Percentiles rank a stretch among this genome's conserved stretches.
phyloP scores from a whole-genome alignment of 805 yeast species.

The Sungouiella thailandica region DNA sequence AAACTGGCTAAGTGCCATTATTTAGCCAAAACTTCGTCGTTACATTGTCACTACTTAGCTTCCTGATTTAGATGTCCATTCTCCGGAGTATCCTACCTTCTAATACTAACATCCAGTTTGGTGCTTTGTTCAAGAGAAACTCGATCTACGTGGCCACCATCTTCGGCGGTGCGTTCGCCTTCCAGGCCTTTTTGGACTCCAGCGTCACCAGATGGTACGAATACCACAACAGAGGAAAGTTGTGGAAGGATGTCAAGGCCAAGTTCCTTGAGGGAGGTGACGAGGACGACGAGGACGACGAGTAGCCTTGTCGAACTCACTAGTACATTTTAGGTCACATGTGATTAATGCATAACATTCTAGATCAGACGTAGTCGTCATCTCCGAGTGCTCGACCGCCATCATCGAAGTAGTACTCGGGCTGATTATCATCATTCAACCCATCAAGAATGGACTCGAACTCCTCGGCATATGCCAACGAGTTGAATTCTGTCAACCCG shows the following conservation, averaged over 20 bases:
- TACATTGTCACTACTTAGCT: neutral
- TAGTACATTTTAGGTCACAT: too few species aligned
- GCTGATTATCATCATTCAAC: conserved; percentile 1
- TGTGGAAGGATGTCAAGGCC: conserved; percentile 76
- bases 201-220: conserved; percentile 69
- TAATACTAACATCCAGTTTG: conserved; percentile 22
- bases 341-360: too few species aligned
- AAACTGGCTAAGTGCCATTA: neutral
- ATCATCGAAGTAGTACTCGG: neutral
- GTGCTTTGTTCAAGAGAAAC: conserved; percentile 65
- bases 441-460: conserved; percentile 10
- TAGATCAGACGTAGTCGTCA: conserved; percentile 4
- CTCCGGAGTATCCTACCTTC: neutral
- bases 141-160: conserved; percentile 79
- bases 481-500: conserved; percentile 10
- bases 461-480: conserved; percentile 7
- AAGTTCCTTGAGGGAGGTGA: conserved; percentile 50
- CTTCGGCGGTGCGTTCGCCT: conserved; percentile 78
- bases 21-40: too few species aligned
- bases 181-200: conserved; percentile 72
- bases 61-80: neutral
- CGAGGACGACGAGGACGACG: conserved; percentile 53
- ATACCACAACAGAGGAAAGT: conserved; percentile 75
- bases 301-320: conserved; percentile 3
- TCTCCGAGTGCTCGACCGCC: conserved; percentile 2